Evolutionary conservation across 1,139 yeast species (phyloP), one percentile per base, ranked within the genome.

Genomic region (Hemisphaericaspora subhashii): DNA sequence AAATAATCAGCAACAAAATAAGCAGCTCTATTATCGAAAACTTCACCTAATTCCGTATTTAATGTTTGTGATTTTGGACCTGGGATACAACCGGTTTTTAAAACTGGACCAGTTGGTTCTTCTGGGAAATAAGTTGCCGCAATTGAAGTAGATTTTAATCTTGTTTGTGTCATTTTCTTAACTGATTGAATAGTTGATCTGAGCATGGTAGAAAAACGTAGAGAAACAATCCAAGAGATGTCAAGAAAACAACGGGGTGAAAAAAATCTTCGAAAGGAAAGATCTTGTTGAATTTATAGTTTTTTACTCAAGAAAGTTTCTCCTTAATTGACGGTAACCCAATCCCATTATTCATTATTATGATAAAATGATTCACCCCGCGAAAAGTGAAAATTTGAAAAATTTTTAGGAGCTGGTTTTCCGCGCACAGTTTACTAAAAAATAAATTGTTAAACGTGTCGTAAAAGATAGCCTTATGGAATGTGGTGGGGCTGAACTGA

Each of bases 1-100:
- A 69, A 68, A 58, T 81, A 83, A 58, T 83, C 88, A 26, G 81
- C 75, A 36, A 82, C 74, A 53, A 83, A 82, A 55, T 81, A 81
- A n/a, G 83, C 77, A 20, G 86, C 81, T 56, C 86, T 71, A 46
- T 81, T 72, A 53, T 83, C 89, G 47, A 79, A 83, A 17, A 80
- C 81, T 30, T 65, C 51, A 13, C 79, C 77, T 33, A 83, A 62
- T 27, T 76, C 69, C 20, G 66, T 64, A 47, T 80, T 69, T 40
- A 73, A 63, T 38, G 65, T 62, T 37, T 53, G 53, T 18, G 84
- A 72, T 39, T 61, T 65, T 25, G 88, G 87, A 25, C 89, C 88
- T 17, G 89, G 89, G 41, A 82, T 62, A 3, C 66, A 46, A 2
- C 68, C 54, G 12, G 79, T 68, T 35, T 56, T 58, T 33, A 83